Base-by-base conservation (phyloP, 768 basidiomycete species). In the Trametes gibbosa region DNA sequence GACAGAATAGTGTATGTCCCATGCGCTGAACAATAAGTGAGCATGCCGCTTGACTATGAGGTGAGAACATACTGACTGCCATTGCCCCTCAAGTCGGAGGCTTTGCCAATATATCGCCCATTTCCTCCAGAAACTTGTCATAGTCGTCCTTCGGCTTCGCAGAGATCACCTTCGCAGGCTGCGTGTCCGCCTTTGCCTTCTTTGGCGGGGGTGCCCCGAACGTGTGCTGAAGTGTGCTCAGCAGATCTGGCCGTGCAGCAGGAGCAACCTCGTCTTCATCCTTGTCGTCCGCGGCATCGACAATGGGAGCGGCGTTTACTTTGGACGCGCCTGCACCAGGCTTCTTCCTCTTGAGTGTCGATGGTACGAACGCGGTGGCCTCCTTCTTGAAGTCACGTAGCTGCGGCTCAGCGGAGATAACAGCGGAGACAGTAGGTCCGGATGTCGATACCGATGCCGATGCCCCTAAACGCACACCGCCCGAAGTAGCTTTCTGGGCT, bases 381-480 rank as follows among this genome's bases (percentile, higher is more conserved):
- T 99, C 97, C 73, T 93, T 95, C 76, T 95, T 93, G 61, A 98
- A 78, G 73, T 99, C 93, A 14, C 96, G 89, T 50, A 99, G 73
- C 69, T 93, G 81, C 4, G 97, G 93, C 45, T 79, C 92, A 2
- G 95, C 94, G 21, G 84, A 87, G 51, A 98, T 86, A 2, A 83
- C 89, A 1, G 91, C 92, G 7, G 82, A 75, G 1, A 77, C 77
- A 16, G 78, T 60, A 43, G 73, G 75, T 14, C 37, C 37, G 10
- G 78, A 72, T 9, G 73, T 59, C 2, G 63, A n/a, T n/a, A n/a
- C 49, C 16, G 72, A 63, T 13, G 67, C 69, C 14, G 73, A 63
- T 24, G 66, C 69, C 23, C 76, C 42, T 16, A 62, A 10, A 1
- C 54, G 48, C 6, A 65, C 58, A 17, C 59, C 56, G 2, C 65